Conservation (phyloP, 192 early-diverging fungal species). For the Coemansia reversa region DNA sequence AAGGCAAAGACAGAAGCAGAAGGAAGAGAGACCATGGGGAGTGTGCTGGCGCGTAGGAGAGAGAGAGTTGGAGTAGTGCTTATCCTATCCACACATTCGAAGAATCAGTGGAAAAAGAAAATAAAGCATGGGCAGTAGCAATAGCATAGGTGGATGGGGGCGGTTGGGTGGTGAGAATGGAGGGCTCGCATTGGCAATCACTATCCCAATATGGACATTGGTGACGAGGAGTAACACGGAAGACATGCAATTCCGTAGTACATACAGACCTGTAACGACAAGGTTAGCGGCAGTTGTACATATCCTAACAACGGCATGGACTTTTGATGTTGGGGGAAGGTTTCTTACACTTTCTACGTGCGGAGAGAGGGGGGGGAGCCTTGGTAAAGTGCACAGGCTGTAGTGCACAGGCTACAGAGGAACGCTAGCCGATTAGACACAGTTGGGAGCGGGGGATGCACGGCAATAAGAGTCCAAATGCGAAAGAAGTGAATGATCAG, state of each 20-base stretch:
- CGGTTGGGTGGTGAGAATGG: slow-evolving; percentile 14
- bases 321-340: not conserved
- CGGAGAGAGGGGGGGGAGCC: not conserved
- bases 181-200: slow-evolving; percentile 15
- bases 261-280: not conserved
- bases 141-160: slow-evolving; percentile 16
- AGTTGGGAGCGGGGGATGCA: not conserved
- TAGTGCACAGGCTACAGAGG: not conserved
- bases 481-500: not conserved
- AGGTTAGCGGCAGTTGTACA: not conserved
- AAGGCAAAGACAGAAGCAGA: not conserved
- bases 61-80: not conserved
- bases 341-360: not conserved
- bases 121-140: slow-evolving; percentile 20
- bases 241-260: not conserved
- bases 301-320: not conserved
- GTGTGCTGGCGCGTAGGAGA: not conserved
- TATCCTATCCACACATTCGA: slow-evolving; percentile 10
- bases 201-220: slow-evolving; percentile 22
- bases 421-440: not conserved
- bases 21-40: not conserved
- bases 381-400: no score
- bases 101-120: slow-evolving; percentile 12
- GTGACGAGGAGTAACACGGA: slow-evolving; percentile 8
- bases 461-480: not conserved